These are phyloP conservation scores for Yamadazyma triangularis DNA, from an alignment of 1,139 yeast species.

Conservation along the genomic window DNA sequence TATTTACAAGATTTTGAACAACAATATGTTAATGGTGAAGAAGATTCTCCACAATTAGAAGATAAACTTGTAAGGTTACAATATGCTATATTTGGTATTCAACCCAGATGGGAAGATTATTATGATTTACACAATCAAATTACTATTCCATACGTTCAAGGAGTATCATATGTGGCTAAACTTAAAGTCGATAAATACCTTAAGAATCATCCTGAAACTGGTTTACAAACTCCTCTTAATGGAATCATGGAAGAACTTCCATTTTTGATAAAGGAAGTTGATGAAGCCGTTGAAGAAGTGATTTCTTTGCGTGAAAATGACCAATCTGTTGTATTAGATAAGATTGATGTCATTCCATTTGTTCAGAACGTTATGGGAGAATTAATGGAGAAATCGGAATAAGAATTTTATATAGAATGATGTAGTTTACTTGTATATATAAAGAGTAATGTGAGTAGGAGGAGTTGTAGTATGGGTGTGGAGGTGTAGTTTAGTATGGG, in stretches of 20 bases:
- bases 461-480: background rate
- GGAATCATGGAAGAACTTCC: constrained; percentile 43
- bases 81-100: constrained; percentile 76
- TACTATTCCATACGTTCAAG: constrained; percentile 52
- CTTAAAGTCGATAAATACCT: constrained; percentile 48
- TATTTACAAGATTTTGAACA: constrained; percentile 56
- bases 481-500: too few relatives aligned
- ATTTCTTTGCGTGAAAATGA: constrained; percentile 35
- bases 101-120: constrained; percentile 43
- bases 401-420: too few relatives aligned
- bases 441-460: background rate
- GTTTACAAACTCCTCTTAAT: constrained; percentile 27
- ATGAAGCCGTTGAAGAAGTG: constrained; percentile 53
- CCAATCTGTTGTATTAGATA: constrained; percentile 24
- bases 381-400: too few relatives aligned
- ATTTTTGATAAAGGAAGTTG: constrained; percentile 40
- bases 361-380: too few relatives aligned
- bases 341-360: constrained; percentile 41
- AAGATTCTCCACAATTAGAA: constrained; percentile 47
- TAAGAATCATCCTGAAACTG: constrained; percentile 15
- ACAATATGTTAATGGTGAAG: constrained; percentile 55
- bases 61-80: constrained; percentile 75
- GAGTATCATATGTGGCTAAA: constrained; percentile 62
- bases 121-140: constrained; percentile 43
- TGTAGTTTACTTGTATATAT: too few relatives aligned